Evolutionary conservation across 106 monocot genomes (phyloP).

Genomic region (Dactylorhiza incarnata): DNA sequence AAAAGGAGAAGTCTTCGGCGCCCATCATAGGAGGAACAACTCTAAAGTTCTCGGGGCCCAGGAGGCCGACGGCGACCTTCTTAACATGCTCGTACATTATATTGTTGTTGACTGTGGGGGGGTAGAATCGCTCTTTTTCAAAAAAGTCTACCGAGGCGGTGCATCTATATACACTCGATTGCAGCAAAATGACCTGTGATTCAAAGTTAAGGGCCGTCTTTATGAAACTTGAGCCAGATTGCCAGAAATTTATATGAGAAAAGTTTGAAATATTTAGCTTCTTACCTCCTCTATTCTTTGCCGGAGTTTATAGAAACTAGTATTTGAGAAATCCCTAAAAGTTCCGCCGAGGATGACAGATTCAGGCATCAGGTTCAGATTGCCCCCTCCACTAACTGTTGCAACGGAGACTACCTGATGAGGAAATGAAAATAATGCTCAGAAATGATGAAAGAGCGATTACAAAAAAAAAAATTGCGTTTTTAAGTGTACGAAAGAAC

Average conservation of each 20-base stretch:
- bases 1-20: constrained; percentile 86
- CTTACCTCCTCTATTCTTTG: constrained; percentile 69
- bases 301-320: constrained; percentile 50
- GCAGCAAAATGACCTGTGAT: constrained; percentile 53
- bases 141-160: constrained; percentile 62
- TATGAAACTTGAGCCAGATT: not conserved
- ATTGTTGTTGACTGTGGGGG: constrained; percentile 56
- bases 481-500: not conserved
- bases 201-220: not conserved
- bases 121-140: constrained; percentile 65
- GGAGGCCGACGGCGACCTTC: constrained; percentile 36
- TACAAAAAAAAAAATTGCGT: not conserved
- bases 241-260: not conserved
- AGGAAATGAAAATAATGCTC: not conserved
- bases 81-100: constrained; percentile 49
- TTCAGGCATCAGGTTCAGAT: constrained; percentile 34
- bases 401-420: constrained; percentile 72
- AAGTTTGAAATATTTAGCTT: not conserved
- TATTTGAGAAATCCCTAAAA: constrained; percentile 65
- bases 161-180: constrained; percentile 64
- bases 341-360: constrained; percentile 55
- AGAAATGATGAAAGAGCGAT: not conserved
- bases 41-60: constrained; percentile 45
- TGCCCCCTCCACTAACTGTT: constrained; percentile 36
- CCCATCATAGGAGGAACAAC: constrained; percentile 66